phyloP scores from a whole-genome alignment of 176 grass and related monocot genomes.

The Bonia amplexicaulis region DNA sequence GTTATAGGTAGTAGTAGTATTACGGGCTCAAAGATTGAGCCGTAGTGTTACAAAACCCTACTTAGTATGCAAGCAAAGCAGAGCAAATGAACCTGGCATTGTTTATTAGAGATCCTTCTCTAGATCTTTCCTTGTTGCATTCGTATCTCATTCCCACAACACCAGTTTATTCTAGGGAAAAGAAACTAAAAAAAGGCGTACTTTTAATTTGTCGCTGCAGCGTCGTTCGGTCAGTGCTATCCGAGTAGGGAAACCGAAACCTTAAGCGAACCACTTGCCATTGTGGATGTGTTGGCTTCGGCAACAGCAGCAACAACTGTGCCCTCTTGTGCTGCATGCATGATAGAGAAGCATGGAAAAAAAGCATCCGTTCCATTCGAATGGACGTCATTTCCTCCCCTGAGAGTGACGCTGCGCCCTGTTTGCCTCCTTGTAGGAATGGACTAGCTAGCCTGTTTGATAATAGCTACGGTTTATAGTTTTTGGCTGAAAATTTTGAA shows the following conservation, averaged over 20 bases:
- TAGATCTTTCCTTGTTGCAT: background rate
- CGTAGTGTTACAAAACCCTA: background rate
- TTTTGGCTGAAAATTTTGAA: too few species aligned
- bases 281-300: slow-evolving; percentile 9
- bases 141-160: background rate
- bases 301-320: background rate
- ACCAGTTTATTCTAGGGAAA: background rate
- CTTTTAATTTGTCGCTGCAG: background rate
- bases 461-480: too few species aligned
- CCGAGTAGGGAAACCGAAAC: slow-evolving; percentile 40
- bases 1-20: too few species aligned
- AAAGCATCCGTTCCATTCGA: background rate
- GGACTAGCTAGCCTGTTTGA: background rate
- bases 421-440: slow-evolving; percentile 31
- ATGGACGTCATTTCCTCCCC: background rate
- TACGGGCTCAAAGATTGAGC: too few species aligned
- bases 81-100: background rate
- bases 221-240: slow-evolving; percentile 35
- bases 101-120: slow-evolving; percentile 15
- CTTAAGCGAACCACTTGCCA: slow-evolving; percentile 31
- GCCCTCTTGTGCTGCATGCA: background rate
- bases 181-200: background rate
- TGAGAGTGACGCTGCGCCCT: slow-evolving; percentile 10
- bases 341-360: background rate
- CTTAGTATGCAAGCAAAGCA: background rate